A percentile compares a stretch with the other conserved stretches of the same genome.
These are phyloP conservation scores for Dianthus caryophyllus DNA, from an alignment of 148 eudicot genomes.

Conservation along the genomic window DNA sequence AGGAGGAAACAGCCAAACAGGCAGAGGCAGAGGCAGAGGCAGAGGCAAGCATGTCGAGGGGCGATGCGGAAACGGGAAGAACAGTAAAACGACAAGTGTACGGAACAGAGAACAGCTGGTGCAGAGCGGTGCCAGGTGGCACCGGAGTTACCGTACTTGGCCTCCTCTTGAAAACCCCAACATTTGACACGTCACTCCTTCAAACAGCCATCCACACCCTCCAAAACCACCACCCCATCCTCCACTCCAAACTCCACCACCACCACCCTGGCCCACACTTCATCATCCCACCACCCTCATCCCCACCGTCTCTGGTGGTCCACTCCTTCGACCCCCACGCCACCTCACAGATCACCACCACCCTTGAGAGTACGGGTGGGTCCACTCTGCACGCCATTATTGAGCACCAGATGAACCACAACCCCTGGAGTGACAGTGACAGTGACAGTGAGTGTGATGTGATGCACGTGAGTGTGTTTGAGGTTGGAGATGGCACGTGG, in stretches of 20 bases:
- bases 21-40: no score
- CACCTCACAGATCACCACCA: slow-evolving; percentile 29
- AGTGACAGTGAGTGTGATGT: slow-evolving; percentile 27
- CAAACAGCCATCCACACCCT: slow-evolving; percentile 51
- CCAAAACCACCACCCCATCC: slow-evolving; percentile 63
- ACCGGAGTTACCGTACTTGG: slow-evolving; percentile 67
- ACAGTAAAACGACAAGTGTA: no score
- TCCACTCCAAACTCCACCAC: slow-evolving; percentile 50
- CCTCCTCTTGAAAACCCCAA: slow-evolving; percentile 45
- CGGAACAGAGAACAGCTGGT: slow-evolving; percentile 80
- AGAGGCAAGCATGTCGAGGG: no score
- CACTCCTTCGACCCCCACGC: slow-evolving; percentile 32
- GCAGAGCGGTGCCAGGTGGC: slow-evolving; percentile 71
- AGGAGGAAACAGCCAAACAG: no score
- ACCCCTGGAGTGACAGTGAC: slow-evolving; percentile 40
- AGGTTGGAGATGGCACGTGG: slow-evolving; percentile 35
- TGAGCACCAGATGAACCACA: slow-evolving; percentile 61
- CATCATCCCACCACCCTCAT: slow-evolving; percentile 30
- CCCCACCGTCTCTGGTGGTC: slow-evolving; percentile 37
- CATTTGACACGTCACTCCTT: slow-evolving; percentile 34
- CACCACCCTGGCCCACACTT: slow-evolving; percentile 37
- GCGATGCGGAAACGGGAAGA: slow-evolving; percentile 14
- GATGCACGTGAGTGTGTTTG: slow-evolving; percentile 45
- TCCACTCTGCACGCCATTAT: slow-evolving; percentile 42
- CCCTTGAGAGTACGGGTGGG: neutral